Evolutionary conservation across 257 asterid genomes (phyloP), one percentile per base, ranked within the genome.

Genomic region (Voacanga thouarsii): DNA sequence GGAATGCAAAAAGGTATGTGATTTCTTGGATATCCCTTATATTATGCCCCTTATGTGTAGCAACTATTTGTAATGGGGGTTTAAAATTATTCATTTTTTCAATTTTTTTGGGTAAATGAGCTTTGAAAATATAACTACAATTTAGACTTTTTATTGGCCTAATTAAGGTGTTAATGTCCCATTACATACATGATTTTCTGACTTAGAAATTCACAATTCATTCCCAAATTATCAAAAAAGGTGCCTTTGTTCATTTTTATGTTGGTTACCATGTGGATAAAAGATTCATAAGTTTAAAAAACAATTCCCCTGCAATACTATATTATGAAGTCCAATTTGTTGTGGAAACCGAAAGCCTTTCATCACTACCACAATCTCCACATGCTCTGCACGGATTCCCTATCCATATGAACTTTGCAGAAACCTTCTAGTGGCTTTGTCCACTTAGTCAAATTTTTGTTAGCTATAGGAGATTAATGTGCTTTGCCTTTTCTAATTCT

Each of bases 1-100:
- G 83, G 84, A 75, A 64, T 70, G 83, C 90, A 66, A 78, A 94
- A 80, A 89, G 97, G 97, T 94, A 90, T 64, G 24, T 75, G 51
- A 23, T 71, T 64, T 78, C 55, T 71, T 56, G 75, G 56, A 70
- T 76, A n/a, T 39, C 60, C 53, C 51, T 76, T 69, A 16, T 12
- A 67, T 39, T 14, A 6, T 18, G 23, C 1, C 59, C 55, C 59
- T 1, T 53, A 4, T 5, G 9, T 45, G 18, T 33, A 24, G 33
- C 43, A 24, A 64, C 30, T 5, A 30, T 53, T 67, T 67, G 51
- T 39, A 6, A 67, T 49, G 21, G 37, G 11, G 24, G 49, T 66
- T 65, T 66, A 49, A 12, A 30, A 51, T 12, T 51, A 18, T 37
- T 74, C 5, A 2, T 61, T n/a, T 61, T 28, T 14, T 33, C 28